These are phyloP conservation scores for Rugonectria rugulosa DNA, from an alignment of 2,329 filamentous ascomycete genomes.

Conservation along the genomic window DNA sequence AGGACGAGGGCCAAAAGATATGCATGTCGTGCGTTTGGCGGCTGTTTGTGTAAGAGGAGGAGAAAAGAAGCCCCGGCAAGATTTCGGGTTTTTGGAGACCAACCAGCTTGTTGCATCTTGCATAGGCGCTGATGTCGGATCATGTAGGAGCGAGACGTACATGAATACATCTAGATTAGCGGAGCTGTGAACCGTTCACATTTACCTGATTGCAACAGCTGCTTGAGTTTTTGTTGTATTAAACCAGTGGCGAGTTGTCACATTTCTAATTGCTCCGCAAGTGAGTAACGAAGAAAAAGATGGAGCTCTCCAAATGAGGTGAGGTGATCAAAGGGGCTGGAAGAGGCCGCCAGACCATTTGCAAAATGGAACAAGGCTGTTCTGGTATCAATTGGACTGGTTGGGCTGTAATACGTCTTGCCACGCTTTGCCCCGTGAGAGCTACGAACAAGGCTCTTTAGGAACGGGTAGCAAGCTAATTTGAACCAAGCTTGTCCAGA, in stretches of 20 bases:
- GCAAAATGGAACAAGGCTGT: neutral
- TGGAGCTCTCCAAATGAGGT: neutral
- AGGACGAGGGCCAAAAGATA: neutral
- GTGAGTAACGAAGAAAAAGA: neutral
- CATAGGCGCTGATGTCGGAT: conserved; percentile 16
- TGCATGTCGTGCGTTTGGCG: conserved; percentile 29
- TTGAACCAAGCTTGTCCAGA: conserved; percentile 1
- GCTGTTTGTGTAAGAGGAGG: neutral
- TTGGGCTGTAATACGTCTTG: neutral
- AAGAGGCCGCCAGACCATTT: neutral
- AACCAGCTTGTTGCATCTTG: conserved; percentile 17
- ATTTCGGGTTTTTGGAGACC: conserved; percentile 11
- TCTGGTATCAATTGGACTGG: neutral
- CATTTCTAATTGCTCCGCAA: neutral
- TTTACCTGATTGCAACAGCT: too few species aligned
- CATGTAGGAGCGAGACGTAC: conserved; percentile 21
- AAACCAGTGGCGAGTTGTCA: too few species aligned
- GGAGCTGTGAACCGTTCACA: neutral
- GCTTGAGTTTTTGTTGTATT: neutral
- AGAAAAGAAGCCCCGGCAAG: neutral
- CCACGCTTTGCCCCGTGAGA: neutral
- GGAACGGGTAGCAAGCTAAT: neutral
- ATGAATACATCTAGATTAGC: conserved; percentile 15
- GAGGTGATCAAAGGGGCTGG: neutral
- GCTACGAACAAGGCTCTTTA: neutral